Conservation (phyloP, 345 rosid genomes). For the Rhodamnia rubescens region DNA sequence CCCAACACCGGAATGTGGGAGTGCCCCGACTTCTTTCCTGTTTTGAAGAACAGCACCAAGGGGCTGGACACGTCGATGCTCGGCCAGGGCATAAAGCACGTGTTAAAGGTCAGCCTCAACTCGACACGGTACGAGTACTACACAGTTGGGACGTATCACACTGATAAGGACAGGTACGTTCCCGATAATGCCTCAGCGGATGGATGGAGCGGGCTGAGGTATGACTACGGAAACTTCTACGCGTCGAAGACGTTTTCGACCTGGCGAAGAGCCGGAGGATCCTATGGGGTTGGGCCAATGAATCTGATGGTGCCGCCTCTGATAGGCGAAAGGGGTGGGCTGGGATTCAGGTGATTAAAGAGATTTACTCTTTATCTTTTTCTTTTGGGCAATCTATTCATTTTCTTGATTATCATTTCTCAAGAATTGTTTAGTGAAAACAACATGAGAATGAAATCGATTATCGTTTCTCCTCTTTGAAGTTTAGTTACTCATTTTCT, state of each 20-base stretch:
- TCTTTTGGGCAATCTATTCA: neutral
- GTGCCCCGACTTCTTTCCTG: slow-evolving; percentile 86
- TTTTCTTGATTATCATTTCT: neutral
- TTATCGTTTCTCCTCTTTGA: too few species aligned
- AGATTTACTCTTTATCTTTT: neutral
- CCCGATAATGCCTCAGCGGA: slow-evolving; percentile 45
- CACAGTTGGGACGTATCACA: slow-evolving; percentile 43
- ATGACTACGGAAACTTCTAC: slow-evolving; percentile 68
- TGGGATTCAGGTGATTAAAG: slow-evolving; percentile 51
- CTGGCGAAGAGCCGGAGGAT: slow-evolving; percentile 35
- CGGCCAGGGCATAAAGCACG: slow-evolving; percentile 28
- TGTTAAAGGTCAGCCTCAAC: slow-evolving; percentile 69
- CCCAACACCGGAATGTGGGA: slow-evolving; percentile 68
- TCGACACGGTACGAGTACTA: slow-evolving; percentile 60
- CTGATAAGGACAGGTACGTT: slow-evolving; percentile 24
- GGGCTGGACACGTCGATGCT: slow-evolving; percentile 38
- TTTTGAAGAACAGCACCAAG: slow-evolving; percentile 12
- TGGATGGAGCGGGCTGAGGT: slow-evolving; percentile 69
- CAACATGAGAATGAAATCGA: too few species aligned
- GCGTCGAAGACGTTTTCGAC: slow-evolving; percentile 83
- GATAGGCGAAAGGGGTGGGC: slow-evolving; percentile 52
- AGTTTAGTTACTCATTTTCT: neutral
- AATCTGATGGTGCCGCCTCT: slow-evolving; percentile 26
- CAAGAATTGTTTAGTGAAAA: neutral
- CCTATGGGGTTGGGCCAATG: slow-evolving; percentile 82